These are phyloP conservation scores for Cyclocybe aegerita DNA, from an alignment of 768 basidiomycete species.

Conservation along the genomic window DNA sequence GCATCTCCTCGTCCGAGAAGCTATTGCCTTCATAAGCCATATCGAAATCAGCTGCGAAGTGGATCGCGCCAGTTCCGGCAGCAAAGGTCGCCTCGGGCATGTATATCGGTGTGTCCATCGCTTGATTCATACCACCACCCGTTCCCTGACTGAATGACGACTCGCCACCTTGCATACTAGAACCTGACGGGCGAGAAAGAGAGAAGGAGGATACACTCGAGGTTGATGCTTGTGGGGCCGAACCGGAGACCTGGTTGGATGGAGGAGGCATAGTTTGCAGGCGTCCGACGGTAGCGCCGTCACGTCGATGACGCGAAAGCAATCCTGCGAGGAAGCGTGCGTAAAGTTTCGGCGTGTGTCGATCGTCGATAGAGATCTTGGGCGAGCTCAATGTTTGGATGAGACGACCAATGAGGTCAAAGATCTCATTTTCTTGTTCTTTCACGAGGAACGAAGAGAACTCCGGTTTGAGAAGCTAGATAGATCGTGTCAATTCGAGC, in stretches of 20 bases:
- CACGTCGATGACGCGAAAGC: conserved; percentile 66
- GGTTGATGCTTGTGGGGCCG: background rate
- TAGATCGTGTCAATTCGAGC: background rate
- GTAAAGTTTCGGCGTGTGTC: conserved; percentile 78
- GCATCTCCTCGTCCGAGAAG: conserved; percentile 53
- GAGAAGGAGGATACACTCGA: too few relatives aligned
- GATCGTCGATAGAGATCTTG: conserved; percentile 77
- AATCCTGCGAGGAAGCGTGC: conserved; percentile 78
- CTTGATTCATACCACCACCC: conserved; percentile 2
- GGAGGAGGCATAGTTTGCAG: conserved; percentile 51
- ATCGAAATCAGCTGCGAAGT: conserved; percentile 42
- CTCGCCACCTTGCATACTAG: too few relatives aligned
- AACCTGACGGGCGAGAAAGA: too few relatives aligned
- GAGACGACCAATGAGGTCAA: conserved; percentile 67
- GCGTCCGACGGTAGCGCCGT: conserved; percentile 60
- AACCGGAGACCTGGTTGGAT: conserved; percentile 2
- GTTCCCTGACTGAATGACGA: too few relatives aligned
- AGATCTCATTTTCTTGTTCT: conserved; percentile 68
- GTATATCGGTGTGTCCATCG: conserved; percentile 39
- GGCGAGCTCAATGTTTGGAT: conserved; percentile 72
- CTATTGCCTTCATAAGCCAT: conserved; percentile 29
- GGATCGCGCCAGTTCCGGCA: conserved; percentile 38
- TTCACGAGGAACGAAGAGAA: conserved; percentile 61
- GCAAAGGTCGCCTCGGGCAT: conserved; percentile 48
- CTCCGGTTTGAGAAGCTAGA: conserved; percentile 70